These are phyloP conservation scores for Excoecaria agallocha DNA, from an alignment of 345 rosid genomes.

Conservation along the genomic window DNA sequence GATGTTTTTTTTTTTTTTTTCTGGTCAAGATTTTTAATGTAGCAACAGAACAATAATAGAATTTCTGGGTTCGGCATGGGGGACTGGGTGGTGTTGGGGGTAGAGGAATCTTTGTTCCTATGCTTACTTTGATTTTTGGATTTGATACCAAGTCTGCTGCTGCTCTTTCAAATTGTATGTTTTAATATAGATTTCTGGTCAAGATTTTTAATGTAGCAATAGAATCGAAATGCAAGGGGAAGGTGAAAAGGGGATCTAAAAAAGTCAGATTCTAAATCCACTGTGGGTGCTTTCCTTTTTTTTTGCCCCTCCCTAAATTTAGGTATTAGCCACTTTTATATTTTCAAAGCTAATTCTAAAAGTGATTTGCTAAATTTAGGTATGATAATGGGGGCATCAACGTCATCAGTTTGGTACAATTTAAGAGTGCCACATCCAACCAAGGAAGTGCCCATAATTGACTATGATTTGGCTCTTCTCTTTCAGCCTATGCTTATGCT, in stretches of 20 bases:
- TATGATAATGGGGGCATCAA: conserved; percentile 98
- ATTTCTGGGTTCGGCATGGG: conserved; percentile 88
- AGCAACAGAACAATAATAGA: conserved; percentile 46
- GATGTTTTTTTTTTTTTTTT: neutral
- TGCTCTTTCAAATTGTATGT: conserved; percentile 85
- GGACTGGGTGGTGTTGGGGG: conserved; percentile 99
- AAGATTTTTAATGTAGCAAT: neutral
- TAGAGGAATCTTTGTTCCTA: conserved; percentile 94
- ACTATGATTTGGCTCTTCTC: conserved; percentile 81
- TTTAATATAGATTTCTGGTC: neutral
- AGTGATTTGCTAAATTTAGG: conserved; percentile 33
- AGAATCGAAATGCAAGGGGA: neutral
- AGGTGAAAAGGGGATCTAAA: conserved; percentile 6
- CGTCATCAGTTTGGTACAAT: conserved; percentile 93
- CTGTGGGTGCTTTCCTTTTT: neutral
- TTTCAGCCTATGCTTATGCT: conserved; percentile 96
- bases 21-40: neutral
- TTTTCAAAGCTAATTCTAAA: neutral
- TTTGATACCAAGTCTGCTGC: conserved; percentile 96
- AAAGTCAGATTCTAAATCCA: neutral
- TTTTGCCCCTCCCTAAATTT: neutral
- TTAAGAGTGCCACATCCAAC: conserved; percentile 80
- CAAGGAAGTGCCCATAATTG: conserved; percentile 81
- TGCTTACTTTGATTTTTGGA: conserved; percentile 87
- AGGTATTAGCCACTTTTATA: neutral